Evolutionary conservation across 805 yeast species (phyloP).

Genomic region (Teunomyces stri): DNA sequence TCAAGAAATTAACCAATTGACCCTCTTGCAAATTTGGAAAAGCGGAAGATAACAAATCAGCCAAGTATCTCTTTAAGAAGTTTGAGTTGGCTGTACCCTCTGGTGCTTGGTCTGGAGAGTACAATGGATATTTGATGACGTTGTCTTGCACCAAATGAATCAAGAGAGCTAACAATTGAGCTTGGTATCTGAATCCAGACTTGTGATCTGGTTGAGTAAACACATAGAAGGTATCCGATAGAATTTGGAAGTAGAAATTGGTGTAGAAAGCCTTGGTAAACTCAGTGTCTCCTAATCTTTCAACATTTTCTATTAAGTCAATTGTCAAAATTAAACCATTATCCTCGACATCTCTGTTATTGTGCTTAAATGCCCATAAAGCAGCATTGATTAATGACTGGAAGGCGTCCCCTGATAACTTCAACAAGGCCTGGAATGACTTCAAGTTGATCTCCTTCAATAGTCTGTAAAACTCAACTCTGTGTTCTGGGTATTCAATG

Average conservation of each 20-base stretch:
- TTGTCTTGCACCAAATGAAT: constrained; percentile 78
- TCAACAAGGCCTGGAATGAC: constrained; percentile 81
- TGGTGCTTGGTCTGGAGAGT: constrained; percentile 76
- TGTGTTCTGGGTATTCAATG: constrained; percentile 95
- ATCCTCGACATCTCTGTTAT: constrained; percentile 94
- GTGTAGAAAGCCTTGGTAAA: constrained; percentile 85
- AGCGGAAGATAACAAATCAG: constrained; percentile 79
- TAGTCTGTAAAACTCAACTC: constrained; percentile 92
- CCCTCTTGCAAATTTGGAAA: constrained; percentile 86
- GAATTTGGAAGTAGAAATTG: constrained; percentile 82
- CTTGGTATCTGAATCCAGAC: constrained; percentile 89
- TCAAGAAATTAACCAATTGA: constrained; percentile 78
- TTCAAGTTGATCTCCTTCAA: constrained; percentile 82
- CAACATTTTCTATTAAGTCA: constrained; percentile 83
- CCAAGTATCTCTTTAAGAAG: constrained; percentile 77
- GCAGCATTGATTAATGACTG: constrained; percentile 90
- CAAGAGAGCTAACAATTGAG: constrained; percentile 78
- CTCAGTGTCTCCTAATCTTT: constrained; percentile 63
- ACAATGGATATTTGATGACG: constrained; percentile 74
- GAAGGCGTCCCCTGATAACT: constrained; percentile 89
- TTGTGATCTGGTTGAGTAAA: constrained; percentile 97
- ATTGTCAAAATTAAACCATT: constrained; percentile 81
- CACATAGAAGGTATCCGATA: constrained; percentile 89
- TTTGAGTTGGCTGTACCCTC: constrained; percentile 79
- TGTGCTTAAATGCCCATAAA: constrained; percentile 97